Evolutionary conservation across 2,329 filamentous ascomycete genomes (phyloP), one percentile per base, ranked within the genome.

Genomic region (Botrytis hyacinthi): DNA sequence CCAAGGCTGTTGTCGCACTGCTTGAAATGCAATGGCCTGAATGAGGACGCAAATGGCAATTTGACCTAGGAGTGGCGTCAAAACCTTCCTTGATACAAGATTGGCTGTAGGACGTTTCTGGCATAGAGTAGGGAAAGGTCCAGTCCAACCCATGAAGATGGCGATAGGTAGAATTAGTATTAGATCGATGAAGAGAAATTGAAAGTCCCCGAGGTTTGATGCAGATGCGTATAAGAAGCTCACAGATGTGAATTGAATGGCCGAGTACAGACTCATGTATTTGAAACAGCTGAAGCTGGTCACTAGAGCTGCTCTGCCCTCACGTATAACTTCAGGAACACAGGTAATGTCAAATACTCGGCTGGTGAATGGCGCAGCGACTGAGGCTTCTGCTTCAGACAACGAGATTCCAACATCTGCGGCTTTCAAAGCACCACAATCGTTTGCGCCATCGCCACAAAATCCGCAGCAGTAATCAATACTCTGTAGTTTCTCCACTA

Each of bases 231-330:
- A 99, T 26, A 99, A 87, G 81, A 99, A 98, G 86, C 93, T 97
- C 80, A 99, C 97, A 0, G 93, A 94, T 12, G 94, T 97, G 85
- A 99, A 99, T 82, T 99, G 96, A 77, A 99, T 99, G n/a, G 96
- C 95, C 3, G 95, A 98, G 85, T 99, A 99, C 77, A 99, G 84
- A 79, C 93, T 97, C 97, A 99, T 99, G 84, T 97, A 99, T 85
- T 98, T 99, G 88, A 99, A 99, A 85, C 96, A 99, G 84, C 93
- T 97, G 85, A 99, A 99, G 83, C 94, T 97, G 20, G 96, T 99
- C n/a, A 98, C 95, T 48, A 99, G 87, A 48, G 97, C 93, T 32
- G 95, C 95, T 76, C 97, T 91, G 32, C 96, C 96, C 85, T 99
- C 96, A 77, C 90, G 88, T 75, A 99, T 98, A 76, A 99, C 91